phyloP scores from a whole-genome alignment of 2,329 filamentous ascomycete species.

The Paecilomyces sp. region DNA sequence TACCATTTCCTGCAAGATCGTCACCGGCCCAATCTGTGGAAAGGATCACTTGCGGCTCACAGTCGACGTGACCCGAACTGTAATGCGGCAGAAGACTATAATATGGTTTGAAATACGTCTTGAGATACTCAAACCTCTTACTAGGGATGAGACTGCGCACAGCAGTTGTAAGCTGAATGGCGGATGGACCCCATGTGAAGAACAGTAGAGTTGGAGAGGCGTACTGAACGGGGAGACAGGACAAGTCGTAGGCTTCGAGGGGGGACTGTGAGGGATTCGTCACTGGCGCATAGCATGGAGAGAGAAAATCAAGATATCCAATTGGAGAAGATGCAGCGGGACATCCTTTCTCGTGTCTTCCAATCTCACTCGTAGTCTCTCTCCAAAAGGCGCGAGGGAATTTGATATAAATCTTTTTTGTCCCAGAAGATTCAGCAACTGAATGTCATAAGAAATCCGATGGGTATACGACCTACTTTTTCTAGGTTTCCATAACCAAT shows the following conservation, averaged over 20 bases:
- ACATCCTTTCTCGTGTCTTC: not conserved
- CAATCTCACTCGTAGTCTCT: not conserved
- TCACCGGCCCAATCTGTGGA: not conserved
- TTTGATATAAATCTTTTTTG: not conserved
- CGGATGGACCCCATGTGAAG: not conserved
- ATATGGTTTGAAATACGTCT: not conserved
- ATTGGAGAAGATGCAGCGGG: not conserved
- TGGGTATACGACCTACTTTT: not conserved
- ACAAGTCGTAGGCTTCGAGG: not conserved
- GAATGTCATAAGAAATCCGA: not conserved
- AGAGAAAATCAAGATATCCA: not conserved
- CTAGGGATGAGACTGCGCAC: not conserved
- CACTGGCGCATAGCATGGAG: not conserved
- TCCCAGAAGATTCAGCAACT: not conserved
- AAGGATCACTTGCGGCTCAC: not conserved
- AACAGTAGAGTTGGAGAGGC: not conserved
- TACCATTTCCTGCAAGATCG: not conserved
- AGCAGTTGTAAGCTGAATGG: not conserved
- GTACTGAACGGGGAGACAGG: not conserved
- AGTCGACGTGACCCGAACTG: not conserved
- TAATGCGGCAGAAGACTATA: not conserved
- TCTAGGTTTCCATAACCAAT: not conserved
- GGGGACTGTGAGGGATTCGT: not conserved
- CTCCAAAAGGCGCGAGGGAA: not conserved
- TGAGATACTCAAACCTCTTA: not conserved